These are phyloP conservation scores for Pleurostoma richardsiae DNA, from an alignment of 2,329 filamentous ascomycete genomes.

Conservation along the genomic window DNA sequence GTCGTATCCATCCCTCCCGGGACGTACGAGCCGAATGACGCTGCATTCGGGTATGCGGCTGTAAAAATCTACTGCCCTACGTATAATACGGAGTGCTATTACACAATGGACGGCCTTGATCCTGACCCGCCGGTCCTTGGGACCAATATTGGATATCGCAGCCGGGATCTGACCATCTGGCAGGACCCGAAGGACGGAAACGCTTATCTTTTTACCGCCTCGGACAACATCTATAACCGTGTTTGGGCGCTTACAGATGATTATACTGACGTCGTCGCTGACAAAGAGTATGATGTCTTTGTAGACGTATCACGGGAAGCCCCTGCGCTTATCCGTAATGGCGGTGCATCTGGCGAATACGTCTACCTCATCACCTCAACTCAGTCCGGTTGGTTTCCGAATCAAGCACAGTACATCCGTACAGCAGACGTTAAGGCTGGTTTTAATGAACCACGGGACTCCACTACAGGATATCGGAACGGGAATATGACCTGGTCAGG, in stretches of 20 bases:
- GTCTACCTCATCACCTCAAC: conserved; percentile 5
- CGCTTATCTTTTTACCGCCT: conserved; percentile 2
- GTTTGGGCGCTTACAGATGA: conserved; percentile 5
- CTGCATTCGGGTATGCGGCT: not conserved
- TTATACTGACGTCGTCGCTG: conserved; percentile 4
- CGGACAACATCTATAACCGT: conserved; percentile 4
- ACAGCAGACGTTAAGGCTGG: conserved; percentile 1
- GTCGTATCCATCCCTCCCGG: conserved; percentile 2
- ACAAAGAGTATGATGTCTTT: conserved; percentile 6
- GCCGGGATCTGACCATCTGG: conserved; percentile 4
- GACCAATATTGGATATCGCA: conserved; percentile 4
- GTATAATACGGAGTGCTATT: conserved; percentile 5
- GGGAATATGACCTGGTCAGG: conserved; percentile 1
- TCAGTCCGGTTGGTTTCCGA: conserved; percentile 5
- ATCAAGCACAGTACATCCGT: conserved; percentile 2
- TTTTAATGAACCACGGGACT: conserved; percentile 2
- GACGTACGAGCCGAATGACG: not conserved
- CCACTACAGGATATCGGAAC: conserved; percentile 3
- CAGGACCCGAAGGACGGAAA: conserved; percentile 1
- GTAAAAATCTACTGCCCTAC: conserved; percentile 4
- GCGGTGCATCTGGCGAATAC: conserved; percentile 2
- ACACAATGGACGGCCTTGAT: conserved; percentile 5
- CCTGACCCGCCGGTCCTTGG: conserved; percentile 2
- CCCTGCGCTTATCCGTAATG: conserved; percentile 2
- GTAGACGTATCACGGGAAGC: conserved; percentile 3